Percentiles rank a stretch among this genome's conserved stretches.
Conservation (phyloP, 805 yeast species). For the Wickerhamiella slavikovae region DNA sequence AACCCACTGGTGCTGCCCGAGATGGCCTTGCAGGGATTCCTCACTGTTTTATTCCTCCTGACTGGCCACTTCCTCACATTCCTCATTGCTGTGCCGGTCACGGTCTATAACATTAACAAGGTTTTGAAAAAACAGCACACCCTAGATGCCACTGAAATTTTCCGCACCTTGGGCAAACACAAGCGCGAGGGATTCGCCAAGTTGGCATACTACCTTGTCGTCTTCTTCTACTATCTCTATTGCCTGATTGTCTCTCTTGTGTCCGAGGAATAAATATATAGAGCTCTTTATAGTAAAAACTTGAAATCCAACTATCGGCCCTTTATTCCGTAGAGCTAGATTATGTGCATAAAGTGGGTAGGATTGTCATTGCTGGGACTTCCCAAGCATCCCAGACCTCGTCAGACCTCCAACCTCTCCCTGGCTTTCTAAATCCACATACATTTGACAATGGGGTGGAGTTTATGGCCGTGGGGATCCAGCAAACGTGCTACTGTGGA, state of each 20-base stretch:
- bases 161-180: conserved; percentile 79
- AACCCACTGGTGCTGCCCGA: conserved; percentile 77
- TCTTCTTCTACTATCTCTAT: conserved; percentile 90
- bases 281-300: neutral
- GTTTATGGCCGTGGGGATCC: too few species aligned
- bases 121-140: conserved; percentile 60
- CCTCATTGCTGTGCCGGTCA: conserved; percentile 63
- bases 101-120: conserved; percentile 66
- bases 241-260: conserved; percentile 89
- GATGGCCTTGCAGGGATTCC: conserved; percentile 49
- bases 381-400: too few species aligned
- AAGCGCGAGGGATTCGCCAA: conserved; percentile 81
- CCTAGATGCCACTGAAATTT: conserved; percentile 93
- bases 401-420: too few species aligned
- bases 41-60: conserved; percentile 49
- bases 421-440: too few species aligned
- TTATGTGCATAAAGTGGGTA: too few species aligned
- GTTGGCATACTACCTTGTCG: conserved; percentile 69
- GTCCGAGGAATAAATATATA: conserved; percentile 27
- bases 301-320: neutral
- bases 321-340: too few species aligned
- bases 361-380: too few species aligned
- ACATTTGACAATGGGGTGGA: too few species aligned
- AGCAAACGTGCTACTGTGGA: too few species aligned
- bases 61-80: conserved; percentile 89